phyloP scores from a whole-genome alignment of 345 rosid species.

The Salix dunnii region DNA sequence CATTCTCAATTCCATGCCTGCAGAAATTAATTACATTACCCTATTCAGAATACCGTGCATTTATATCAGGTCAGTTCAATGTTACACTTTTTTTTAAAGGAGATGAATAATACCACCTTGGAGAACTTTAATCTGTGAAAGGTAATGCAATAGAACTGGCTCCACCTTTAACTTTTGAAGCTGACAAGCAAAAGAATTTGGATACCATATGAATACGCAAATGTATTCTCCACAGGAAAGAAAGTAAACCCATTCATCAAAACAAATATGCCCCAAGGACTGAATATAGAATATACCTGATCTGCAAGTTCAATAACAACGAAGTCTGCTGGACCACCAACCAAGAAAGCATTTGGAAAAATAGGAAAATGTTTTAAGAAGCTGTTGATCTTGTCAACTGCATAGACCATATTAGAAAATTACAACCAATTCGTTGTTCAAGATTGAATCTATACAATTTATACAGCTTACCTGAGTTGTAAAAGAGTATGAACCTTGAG shows the following conservation, averaged over 20 bases:
- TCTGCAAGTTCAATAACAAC: conserved; percentile 91
- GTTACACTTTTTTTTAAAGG: neutral
- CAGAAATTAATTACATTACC: conserved; percentile 13
- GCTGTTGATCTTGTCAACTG: conserved; percentile 74
- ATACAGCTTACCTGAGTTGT: conserved; percentile 61
- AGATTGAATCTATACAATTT: neutral
- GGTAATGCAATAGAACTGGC: conserved; percentile 87
- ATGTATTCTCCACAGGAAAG: neutral
- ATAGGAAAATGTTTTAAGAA: conserved; percentile 71
- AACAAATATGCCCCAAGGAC: neutral
- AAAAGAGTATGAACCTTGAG: conserved; percentile 87
- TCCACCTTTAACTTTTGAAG: conserved; percentile 97
- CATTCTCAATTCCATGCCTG: conserved; percentile 95
- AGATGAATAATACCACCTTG: conserved; percentile 44
- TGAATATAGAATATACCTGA: conserved; percentile 49
- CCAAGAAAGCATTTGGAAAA: conserved; percentile 81
- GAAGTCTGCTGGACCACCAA: conserved; percentile 85
- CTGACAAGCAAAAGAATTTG: conserved; percentile 36
- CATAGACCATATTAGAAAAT: conserved; percentile 19
- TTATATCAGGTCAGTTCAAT: neutral
- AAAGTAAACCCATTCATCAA: neutral
- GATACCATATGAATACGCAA: neutral
- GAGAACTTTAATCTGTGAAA: conserved; percentile 76
- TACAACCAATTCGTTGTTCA: conserved; percentile 1
- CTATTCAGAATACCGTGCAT: conserved; percentile 5